Percentiles rank a stretch among this genome's conserved stretches.
Conservation (phyloP, 73 alveolate species). For the Tetrahymena borealis region DNA sequence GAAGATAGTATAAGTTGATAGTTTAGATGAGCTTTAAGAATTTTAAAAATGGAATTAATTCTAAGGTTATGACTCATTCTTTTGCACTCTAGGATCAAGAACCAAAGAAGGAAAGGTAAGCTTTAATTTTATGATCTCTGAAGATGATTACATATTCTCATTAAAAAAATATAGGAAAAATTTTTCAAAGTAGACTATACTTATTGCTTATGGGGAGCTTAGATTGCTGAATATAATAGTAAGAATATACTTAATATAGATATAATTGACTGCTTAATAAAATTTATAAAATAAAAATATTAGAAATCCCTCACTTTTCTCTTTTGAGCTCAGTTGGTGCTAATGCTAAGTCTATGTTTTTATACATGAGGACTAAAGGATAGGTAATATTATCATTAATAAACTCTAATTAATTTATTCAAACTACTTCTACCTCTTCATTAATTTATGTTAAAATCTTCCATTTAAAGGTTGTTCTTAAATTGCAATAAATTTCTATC, state of each 20-base stretch:
- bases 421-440: too few relatives aligned
- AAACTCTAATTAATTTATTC: too few relatives aligned
- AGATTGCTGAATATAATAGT: constrained; percentile 25
- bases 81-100: constrained; percentile 40
- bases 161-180: constrained; percentile 5
- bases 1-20: constrained; percentile 11
- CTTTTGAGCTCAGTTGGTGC: constrained; percentile 30
- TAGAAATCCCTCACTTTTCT: constrained; percentile 33
- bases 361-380: constrained; percentile 21
- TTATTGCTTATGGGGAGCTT: constrained; percentile 26
- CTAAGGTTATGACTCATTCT: constrained; percentile 11
- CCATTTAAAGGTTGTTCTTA: too few relatives aligned
- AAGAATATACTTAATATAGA: neutral
- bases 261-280: too few relatives aligned
- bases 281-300: neutral
- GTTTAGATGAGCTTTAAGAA: constrained; percentile 7
- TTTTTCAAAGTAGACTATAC: constrained; percentile 25
- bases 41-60: constrained; percentile 15
- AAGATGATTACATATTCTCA: neutral
- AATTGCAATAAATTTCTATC: too few relatives aligned
- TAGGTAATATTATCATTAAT: neutral
- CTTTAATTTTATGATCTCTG: neutral
- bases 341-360: constrained; percentile 34
- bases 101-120: constrained; percentile 29
- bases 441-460: too few relatives aligned